A percentile compares a stretch with the other conserved stretches of the same genome.
phyloP scores from a whole-genome alignment of 495 filamentous ascomycete genomes.

The Cenococcum geophilum region DNA sequence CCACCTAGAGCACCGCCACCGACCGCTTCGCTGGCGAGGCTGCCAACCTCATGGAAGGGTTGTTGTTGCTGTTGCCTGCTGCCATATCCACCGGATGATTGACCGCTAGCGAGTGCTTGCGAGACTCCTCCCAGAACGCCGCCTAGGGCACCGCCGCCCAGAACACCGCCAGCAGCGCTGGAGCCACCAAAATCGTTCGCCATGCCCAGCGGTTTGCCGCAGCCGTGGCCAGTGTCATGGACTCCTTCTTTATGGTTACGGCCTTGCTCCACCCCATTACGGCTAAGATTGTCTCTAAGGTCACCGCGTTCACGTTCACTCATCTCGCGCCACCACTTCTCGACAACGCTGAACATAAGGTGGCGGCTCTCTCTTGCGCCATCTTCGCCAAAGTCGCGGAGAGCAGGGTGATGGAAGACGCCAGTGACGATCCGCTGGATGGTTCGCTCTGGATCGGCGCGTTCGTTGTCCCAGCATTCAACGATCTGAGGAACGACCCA shows the following conservation, averaged over 20 bases:
- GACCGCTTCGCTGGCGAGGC: conserved; percentile 35
- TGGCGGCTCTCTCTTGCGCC: conserved; percentile 65
- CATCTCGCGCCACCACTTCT: conserved; percentile 73
- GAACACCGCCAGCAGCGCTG: conserved; percentile 30
- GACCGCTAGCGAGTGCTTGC: conserved; percentile 6
- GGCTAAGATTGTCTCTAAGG: conserved; percentile 65
- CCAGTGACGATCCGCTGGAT: conserved; percentile 70
- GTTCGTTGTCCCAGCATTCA: conserved; percentile 74
- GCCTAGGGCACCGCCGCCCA: conserved; percentile 9
- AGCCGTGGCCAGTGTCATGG: conserved; percentile 79
- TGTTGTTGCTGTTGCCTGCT: conserved; percentile 30
- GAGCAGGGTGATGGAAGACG: conserved; percentile 82
- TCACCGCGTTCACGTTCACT: conserved; percentile 52
- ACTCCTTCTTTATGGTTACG: conserved; percentile 80
- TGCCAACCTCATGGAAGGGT: conserved; percentile 31
- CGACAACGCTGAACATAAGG: conserved; percentile 70
- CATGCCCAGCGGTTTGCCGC: conserved; percentile 63
- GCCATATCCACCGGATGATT: conserved; percentile 2
- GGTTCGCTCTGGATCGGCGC: conserved; percentile 57
- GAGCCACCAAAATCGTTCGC: conserved; percentile 44
- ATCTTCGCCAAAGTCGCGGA: conserved; percentile 61
- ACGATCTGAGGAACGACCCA: conserved; percentile 86
- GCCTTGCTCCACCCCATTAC: conserved; percentile 66
- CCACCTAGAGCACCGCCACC: conserved; percentile 42
- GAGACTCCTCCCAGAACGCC: conserved; percentile 7